Conservation (phyloP, 192 early-diverging fungal genomes). For the Chytriomyces confervae region DNA sequence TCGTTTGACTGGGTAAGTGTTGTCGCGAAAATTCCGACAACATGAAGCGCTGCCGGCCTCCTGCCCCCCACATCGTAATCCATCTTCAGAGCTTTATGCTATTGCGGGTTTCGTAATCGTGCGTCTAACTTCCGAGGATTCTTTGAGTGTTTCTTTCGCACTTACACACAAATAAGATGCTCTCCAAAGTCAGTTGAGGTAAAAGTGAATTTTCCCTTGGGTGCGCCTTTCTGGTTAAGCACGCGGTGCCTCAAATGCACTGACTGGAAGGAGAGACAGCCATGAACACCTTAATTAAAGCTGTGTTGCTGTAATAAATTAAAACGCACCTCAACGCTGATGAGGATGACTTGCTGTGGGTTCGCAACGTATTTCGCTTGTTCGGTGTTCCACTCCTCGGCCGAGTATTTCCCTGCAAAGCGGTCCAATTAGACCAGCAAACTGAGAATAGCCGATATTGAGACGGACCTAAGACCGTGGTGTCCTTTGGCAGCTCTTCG, state of each 20-base stretch:
- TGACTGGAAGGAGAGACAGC: slow-evolving; percentile 62
- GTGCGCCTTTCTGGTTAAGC: slow-evolving; percentile 77
- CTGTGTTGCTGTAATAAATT: neutral
- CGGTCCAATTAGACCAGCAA: neutral
- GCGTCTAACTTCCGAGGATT: too few relatives aligned
- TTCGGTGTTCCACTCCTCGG: slow-evolving; percentile 78
- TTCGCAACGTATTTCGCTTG: slow-evolving; percentile 33
- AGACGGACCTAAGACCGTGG: slow-evolving; percentile 73
- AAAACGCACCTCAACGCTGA: slow-evolving; percentile 45
- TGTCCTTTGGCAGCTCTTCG: slow-evolving; percentile 91
- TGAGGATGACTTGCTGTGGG: slow-evolving; percentile 30
- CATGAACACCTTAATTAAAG: neutral
- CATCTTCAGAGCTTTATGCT: too few relatives aligned
- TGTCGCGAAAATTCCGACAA: too few relatives aligned
- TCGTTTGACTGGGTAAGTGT: too few relatives aligned
- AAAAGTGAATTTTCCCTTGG: slow-evolving; percentile 87
- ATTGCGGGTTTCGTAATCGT: too few relatives aligned
- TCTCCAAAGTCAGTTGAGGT: slow-evolving; percentile 87
- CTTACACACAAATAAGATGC: slow-evolving; percentile 88
- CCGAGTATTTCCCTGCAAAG: slow-evolving; percentile 63
- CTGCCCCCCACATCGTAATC: too few relatives aligned
- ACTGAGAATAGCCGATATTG: neutral
- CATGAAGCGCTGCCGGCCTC: too few relatives aligned
- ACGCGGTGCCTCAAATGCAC: slow-evolving; percentile 72
- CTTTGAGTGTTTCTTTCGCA: neutral